phyloP scores from a whole-genome alignment of 768 basidiomycete genomes.

The Saitozyma podzolica region DNA sequence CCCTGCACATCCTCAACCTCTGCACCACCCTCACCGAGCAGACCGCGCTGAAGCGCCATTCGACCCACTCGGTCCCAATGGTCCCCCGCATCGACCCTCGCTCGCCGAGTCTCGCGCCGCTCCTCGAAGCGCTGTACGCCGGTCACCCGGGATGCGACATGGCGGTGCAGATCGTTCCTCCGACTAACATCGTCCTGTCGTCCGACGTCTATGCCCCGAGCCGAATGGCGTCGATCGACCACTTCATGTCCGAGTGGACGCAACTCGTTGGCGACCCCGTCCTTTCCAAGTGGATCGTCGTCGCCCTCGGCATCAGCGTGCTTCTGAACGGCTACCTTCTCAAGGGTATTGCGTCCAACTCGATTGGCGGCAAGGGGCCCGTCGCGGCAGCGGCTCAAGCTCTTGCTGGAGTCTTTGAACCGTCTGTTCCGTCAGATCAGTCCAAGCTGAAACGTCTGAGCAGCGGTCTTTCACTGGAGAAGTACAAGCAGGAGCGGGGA shows the following conservation, averaged over 20 bases:
- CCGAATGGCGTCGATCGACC: slow-evolving; percentile 64
- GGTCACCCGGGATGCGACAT: slow-evolving; percentile 43
- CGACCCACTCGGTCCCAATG: slow-evolving; percentile 45
- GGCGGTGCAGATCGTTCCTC: slow-evolving; percentile 42
- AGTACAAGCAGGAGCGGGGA: slow-evolving; percentile 28
- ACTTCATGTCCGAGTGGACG: slow-evolving; percentile 89
- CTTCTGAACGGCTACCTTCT: slow-evolving; percentile 89
- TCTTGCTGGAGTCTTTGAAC: slow-evolving; percentile 50
- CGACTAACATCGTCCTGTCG: slow-evolving; percentile 41
- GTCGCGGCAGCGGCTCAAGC: slow-evolving; percentile 55
- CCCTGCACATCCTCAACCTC: slow-evolving; percentile 87
- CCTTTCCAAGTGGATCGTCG: slow-evolving; percentile 90
- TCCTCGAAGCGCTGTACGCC: slow-evolving; percentile 63
- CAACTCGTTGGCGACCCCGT: slow-evolving; percentile 89
- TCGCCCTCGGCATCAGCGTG: slow-evolving; percentile 79
- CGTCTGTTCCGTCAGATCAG: slow-evolving; percentile 1
- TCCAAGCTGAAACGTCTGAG: slow-evolving; percentile 18
- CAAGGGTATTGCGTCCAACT: slow-evolving; percentile 60
- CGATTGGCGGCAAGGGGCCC: slow-evolving; percentile 53
- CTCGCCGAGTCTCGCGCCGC: slow-evolving; percentile 61
- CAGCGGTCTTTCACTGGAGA: slow-evolving; percentile 5
- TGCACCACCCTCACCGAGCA: slow-evolving; percentile 81
- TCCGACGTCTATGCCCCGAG: slow-evolving; percentile 29
- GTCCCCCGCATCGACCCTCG: slow-evolving; percentile 64
- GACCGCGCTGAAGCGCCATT: slow-evolving; percentile 60